Base-by-base conservation (phyloP, 2,329 filamentous ascomycete species). In the Fusarium ambrosium region DNA sequence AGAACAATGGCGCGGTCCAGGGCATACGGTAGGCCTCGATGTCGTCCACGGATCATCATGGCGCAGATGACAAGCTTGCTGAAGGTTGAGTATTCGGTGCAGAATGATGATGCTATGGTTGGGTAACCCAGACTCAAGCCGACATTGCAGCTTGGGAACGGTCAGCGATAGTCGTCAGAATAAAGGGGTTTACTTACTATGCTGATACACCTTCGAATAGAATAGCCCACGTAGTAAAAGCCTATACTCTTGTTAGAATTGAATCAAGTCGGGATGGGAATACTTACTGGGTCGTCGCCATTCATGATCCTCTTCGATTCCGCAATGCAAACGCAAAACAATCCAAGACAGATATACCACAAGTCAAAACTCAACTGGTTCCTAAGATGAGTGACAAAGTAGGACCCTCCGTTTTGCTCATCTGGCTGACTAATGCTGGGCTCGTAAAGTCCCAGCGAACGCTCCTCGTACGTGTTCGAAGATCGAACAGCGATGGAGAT, bases 381-480 rank as follows among this genome's bases (percentile, higher is more conserved):
- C 9, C 79, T 81, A 3, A 85, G 66, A 41, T 85, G 83, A 4
- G 70, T 78, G 37, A 82, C 36, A 4, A 85, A 63, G 58, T 84
- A 84, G 0, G 77, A 70, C 4, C 67, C 65, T 9, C 79, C 76
- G 13, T 79, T 73, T 2, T 74, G 61, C 66, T 84, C 82, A 32
- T 82, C 76, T 3, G 74, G 72, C n/a, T 68, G 65, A n/a, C 6
- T 14, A 6, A 34, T 48, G 9, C 63, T 65, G 5, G 62, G 20
- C 22, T 83, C 81, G 76, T 91, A 92, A 29, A 92, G 86, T 1
- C 90, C 91, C 6, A 93, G 80, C 58, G 88, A 89, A 55, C 87
- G 86, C 78, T 92, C 90, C 80, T 92, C 89, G 79, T 92, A 92
- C 6, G 89, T 88, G 71, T 90, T 91, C 36, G 86, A 88, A 63